Conservation (phyloP, 331 rosid species). For the Acacia pycnantha region DNA sequence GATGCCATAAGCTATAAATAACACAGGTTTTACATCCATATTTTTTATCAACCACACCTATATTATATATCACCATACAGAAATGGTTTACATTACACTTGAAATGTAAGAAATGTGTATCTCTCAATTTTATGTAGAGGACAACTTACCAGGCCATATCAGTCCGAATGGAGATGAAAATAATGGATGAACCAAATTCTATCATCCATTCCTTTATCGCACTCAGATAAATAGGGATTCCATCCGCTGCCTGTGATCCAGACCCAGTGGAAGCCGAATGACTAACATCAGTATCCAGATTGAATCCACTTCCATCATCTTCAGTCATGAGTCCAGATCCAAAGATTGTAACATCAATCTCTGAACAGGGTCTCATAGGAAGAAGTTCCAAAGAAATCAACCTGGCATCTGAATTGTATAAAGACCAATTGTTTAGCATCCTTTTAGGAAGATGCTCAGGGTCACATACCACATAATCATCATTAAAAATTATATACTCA, state of each 20-base stretch:
- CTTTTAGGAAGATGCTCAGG: slow-evolving; percentile 74
- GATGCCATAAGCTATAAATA: neutral
- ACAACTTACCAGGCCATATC: slow-evolving; percentile 85
- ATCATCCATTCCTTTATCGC: slow-evolving; percentile 97
- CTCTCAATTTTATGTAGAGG: slow-evolving; percentile 25
- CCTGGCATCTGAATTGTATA: slow-evolving; percentile 84
- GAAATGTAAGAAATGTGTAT: neutral
- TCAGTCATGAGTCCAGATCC: slow-evolving; percentile 87
- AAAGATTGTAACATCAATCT: slow-evolving; percentile 84
- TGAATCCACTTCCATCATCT: slow-evolving; percentile 88
- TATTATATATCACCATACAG: neutral
- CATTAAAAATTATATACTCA: slow-evolving; percentile 62
- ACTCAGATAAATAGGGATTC: slow-evolving; percentile 86
- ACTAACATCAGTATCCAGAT: slow-evolving; percentile 62
- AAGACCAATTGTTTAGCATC: slow-evolving; percentile 90
- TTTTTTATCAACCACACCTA: neutral
- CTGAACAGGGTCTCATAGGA: slow-evolving; percentile 92
- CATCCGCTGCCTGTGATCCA: slow-evolving; percentile 53
- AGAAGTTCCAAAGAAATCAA: slow-evolving; percentile 91
- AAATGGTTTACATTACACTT: neutral
- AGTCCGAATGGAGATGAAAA: slow-evolving; percentile 84
- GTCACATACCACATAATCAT: slow-evolving; percentile 52
- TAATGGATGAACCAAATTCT: slow-evolving; percentile 87
- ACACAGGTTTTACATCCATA: neutral
- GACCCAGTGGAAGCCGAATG: slow-evolving; percentile 61